A percentile compares a stretch with the other conserved stretches of the same genome.
These are phyloP conservation scores for Diaporthe destruens DNA, from an alignment of 2,329 filamentous ascomycete species.

Conservation along the genomic window DNA sequence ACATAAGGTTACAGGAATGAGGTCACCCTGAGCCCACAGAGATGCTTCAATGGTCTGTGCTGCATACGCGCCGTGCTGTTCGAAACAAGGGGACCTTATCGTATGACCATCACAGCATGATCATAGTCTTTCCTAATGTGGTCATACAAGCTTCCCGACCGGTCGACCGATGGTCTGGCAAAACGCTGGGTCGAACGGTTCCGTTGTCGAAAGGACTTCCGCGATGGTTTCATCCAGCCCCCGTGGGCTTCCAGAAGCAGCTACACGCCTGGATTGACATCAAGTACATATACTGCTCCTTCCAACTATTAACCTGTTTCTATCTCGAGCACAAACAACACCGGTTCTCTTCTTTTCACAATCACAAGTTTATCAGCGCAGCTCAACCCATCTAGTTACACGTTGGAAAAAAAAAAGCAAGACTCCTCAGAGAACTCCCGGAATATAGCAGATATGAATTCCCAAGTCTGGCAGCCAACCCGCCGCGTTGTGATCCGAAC, in stretches of 20 bases:
- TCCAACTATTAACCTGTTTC: not conserved
- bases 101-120: slow-evolving; percentile 28
- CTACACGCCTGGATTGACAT: not conserved
- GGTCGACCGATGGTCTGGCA: slow-evolving; percentile 19
- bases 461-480: slow-evolving; percentile 35
- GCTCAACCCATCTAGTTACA: not conserved
- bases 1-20: slow-evolving; percentile 20
- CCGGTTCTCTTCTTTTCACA: not conserved
- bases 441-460: slow-evolving; percentile 11
- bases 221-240: slow-evolving; percentile 27
- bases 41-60: slow-evolving; percentile 28
- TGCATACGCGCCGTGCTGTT: slow-evolving; percentile 26
- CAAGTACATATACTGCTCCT: slow-evolving; percentile 10
- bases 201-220: slow-evolving; percentile 9
- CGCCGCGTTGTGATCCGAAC: slow-evolving; percentile 26
- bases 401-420: not conserved
- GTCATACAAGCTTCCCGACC: slow-evolving; percentile 20
- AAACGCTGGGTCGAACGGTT: slow-evolving; percentile 21
- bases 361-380: not conserved
- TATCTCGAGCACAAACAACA: not conserved
- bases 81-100: slow-evolving; percentile 29
- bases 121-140: slow-evolving; percentile 18
- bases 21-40: slow-evolving; percentile 21
- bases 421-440: not conserved
- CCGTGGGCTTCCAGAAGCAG: not conserved